A percentile compares a stretch with the other conserved stretches of the same genome.
These are phyloP conservation scores for Penicillium alfredii DNA, from an alignment of 495 filamentous ascomycete genomes.

Conservation along the genomic window DNA sequence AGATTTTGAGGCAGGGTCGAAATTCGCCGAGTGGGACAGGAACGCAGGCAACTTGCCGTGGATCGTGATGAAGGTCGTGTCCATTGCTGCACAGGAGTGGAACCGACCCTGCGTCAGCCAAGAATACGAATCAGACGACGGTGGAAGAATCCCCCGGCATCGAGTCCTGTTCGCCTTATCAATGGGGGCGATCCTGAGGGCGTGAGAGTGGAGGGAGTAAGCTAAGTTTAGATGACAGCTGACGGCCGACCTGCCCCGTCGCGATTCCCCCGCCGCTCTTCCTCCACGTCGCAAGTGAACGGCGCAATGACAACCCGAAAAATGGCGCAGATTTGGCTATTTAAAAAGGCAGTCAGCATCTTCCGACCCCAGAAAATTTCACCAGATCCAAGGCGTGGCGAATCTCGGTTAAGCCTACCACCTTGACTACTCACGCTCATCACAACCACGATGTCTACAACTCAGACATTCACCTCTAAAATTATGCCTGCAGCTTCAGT, in stretches of 20 bases:
- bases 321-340: neutral
- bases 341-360: neutral
- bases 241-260: conserved; percentile 8
- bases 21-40: too few species aligned
- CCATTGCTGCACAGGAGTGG: conserved; percentile 50
- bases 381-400: too few species aligned
- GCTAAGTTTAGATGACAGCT: conserved; percentile 1
- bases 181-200: conserved; percentile 6
- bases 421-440: too few species aligned
- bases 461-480: neutral
- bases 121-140: too few species aligned
- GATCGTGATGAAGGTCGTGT: conserved; percentile 90
- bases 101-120: too few species aligned
- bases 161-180: too few species aligned
- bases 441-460: neutral
- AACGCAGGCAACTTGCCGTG: conserved; percentile 63
- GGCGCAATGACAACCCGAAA: too few species aligned
- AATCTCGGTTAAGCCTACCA: too few species aligned
- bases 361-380: neutral
- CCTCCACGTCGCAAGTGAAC: too few species aligned
- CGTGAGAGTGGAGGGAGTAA: conserved; percentile 6
- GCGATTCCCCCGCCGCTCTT: conserved; percentile 19
- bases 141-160: too few species aligned
- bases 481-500: neutral
- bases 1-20: too few species aligned